A percentile compares a stretch with the other conserved stretches of the same genome.
Evolutionary conservation across 176 grass and related monocot species (phyloP).

Genomic region (Aechmea fasciata): DNA sequence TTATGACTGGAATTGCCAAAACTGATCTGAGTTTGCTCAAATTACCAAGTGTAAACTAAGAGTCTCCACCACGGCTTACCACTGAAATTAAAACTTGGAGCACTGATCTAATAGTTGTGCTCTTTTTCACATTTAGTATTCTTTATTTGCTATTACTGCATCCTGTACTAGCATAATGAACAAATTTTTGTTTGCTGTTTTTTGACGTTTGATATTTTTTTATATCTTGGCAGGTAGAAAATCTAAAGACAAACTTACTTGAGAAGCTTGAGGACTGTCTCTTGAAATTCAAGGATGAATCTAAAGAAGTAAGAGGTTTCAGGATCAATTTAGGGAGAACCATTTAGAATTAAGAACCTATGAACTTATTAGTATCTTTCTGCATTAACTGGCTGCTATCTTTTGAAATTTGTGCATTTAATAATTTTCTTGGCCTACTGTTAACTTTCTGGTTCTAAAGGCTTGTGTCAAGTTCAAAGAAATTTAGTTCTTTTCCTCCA

Average conservation of each 20-base stretch:
- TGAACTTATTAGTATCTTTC: background rate
- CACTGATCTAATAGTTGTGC: too few species aligned
- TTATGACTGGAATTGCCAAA: too few species aligned
- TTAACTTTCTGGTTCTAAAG: too few species aligned
- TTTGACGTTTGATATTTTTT: conserved; percentile 3
- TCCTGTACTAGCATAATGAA: background rate
- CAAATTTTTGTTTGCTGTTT: conserved; percentile 3
- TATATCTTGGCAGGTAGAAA: conserved; percentile 60
- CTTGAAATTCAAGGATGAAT: conserved; percentile 65
- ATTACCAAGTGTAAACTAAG: too few species aligned
- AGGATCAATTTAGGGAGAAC: background rate
- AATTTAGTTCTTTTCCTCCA: background rate
- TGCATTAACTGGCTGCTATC: background rate
- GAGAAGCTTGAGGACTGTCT: conserved; percentile 89
- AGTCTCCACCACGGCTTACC: too few species aligned
- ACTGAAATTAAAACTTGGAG: too few species aligned
- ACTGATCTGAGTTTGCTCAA: too few species aligned
- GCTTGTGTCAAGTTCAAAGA: too few species aligned
- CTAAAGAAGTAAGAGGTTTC: conserved; percentile 41
- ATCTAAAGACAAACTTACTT: conserved; percentile 79
- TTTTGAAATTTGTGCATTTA: background rate
- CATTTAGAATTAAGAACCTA: conserved; percentile 8
- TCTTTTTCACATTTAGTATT: too few species aligned
- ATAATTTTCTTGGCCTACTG: background rate
- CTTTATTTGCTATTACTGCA: too few species aligned